Conservation (phyloP, 805 yeast species). For the Soucietia sequanensis region DNA sequence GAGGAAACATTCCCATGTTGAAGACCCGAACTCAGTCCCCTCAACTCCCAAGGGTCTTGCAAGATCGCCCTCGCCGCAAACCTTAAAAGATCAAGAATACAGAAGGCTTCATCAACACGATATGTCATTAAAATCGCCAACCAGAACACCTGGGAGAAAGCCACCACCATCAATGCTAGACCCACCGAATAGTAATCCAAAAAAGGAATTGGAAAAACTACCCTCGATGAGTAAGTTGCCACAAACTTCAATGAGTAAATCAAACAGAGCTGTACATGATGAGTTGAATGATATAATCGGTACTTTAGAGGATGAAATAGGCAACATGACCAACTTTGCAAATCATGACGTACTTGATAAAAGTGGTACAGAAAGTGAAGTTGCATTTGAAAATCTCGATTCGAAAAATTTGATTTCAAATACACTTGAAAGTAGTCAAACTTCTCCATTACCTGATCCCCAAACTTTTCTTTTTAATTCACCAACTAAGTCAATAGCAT, state of each 20-base stretch:
- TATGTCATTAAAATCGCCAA: conserved; percentile 1
- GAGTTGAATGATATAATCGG: conserved; percentile 21
- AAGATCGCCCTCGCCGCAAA: too few species aligned
- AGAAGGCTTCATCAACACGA: too few species aligned
- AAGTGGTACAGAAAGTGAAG: neutral
- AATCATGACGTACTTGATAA: neutral
- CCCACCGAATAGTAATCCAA: neutral
- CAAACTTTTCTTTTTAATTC: conserved; percentile 2
- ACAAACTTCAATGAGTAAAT: conserved; percentile 2
- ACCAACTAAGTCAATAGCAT: conserved; percentile 1
- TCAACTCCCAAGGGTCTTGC: too few species aligned
- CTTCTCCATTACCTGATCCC: conserved; percentile 3
- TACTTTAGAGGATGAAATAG: conserved; percentile 22
- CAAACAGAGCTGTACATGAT: conserved; percentile 1
- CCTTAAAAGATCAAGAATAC: too few species aligned
- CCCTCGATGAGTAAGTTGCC: neutral
- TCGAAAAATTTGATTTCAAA: neutral
- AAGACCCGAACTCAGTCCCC: too few species aligned
- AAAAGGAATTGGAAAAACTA: neutral
- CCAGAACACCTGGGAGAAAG: conserved; percentile 4
- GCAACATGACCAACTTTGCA: conserved; percentile 9
- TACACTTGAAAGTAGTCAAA: neutral
- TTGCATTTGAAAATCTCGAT: neutral
- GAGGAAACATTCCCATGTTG: too few species aligned
- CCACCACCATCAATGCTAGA: conserved; percentile 9